Percentiles rank a stretch among this genome's conserved stretches.
Evolutionary conservation across 2,329 filamentous ascomycete species (phyloP).

Genomic region (Plectosphaerella cucumerina): DNA sequence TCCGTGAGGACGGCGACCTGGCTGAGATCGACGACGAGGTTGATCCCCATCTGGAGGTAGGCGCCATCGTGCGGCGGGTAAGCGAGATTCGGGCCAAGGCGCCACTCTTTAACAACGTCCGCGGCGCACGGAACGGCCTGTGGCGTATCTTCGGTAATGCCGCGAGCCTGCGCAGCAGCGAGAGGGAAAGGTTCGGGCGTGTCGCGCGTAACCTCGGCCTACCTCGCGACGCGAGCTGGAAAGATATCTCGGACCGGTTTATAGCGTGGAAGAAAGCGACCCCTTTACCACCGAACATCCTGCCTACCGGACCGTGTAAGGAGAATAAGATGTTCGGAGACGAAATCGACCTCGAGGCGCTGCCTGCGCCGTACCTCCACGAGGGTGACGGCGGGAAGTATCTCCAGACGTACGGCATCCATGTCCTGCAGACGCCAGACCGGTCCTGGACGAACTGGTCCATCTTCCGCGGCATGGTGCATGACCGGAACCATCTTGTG

Average conservation of each 20-base stretch:
- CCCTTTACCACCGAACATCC: constrained; percentile 9
- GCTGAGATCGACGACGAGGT: constrained; percentile 37
- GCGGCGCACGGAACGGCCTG: constrained; percentile 38
- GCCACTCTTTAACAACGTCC: constrained; percentile 48
- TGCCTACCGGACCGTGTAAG: constrained; percentile 36
- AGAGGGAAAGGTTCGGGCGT: constrained; percentile 30
- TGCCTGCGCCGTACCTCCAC: constrained; percentile 39
- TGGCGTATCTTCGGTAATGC: constrained; percentile 43
- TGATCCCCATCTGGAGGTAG: constrained; percentile 40
- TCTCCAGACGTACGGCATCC: constrained; percentile 45
- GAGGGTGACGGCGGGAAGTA: constrained; percentile 44
- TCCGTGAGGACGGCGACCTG: constrained; percentile 37
- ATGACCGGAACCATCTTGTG: constrained; percentile 33
- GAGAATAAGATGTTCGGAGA: constrained; percentile 30
- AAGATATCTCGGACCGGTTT: constrained; percentile 29
- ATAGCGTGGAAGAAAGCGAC: neutral
- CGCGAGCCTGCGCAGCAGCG: constrained; percentile 27
- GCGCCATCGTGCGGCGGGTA: constrained; percentile 40
- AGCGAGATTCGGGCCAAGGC: constrained; percentile 41
- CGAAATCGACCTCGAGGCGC: constrained; percentile 35
- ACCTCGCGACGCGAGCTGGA: constrained; percentile 27
- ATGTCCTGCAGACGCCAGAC: constrained; percentile 40
- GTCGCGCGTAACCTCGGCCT: constrained; percentile 37
- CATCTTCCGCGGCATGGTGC: constrained; percentile 40
- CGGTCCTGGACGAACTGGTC: constrained; percentile 44